Conservation (phyloP, 225 moss, liverwort and hornwort genomes). For the Pseudoscleropodium purum region DNA sequence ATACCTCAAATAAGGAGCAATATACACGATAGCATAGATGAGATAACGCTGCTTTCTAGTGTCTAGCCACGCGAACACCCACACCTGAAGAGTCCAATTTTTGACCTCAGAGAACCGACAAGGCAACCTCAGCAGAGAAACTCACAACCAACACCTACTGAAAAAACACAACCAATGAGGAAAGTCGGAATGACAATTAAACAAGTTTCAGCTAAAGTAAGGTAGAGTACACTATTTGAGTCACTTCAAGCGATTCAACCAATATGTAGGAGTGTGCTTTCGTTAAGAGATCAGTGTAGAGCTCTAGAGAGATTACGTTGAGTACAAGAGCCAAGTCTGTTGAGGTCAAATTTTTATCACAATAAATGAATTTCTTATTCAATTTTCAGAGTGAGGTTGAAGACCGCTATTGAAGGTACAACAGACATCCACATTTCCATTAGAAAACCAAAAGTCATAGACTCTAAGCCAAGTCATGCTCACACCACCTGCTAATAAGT, state of each 20-base stretch:
- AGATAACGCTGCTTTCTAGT: conserved; percentile 81
- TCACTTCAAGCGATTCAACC: not conserved
- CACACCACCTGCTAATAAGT: not conserved
- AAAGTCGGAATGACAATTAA: not conserved
- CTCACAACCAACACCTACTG: not conserved
- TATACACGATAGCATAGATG: conserved; percentile 66
- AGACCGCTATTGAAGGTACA: not conserved
- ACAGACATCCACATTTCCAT: not conserved
- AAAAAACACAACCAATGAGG: not conserved
- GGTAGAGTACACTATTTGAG: not conserved
- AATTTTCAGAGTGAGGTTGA: not conserved
- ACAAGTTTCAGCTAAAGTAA: not conserved
- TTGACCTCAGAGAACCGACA: not conserved
- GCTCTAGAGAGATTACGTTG: not conserved
- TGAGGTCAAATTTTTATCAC: not conserved
- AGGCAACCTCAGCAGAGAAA: not conserved
- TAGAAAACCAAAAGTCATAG: not conserved
- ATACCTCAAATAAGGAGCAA: conserved; percentile 94
- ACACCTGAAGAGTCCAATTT: conserved; percentile 44
- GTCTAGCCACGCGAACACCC: conserved; percentile 98
- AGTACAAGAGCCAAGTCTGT: not conserved
- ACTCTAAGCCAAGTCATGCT: not conserved
- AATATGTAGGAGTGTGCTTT: not conserved
- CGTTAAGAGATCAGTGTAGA: not conserved
- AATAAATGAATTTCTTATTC: not conserved